These are phyloP conservation scores for Xylona heveae DNA, from an alignment of 495 filamentous ascomycete species.

Conservation along the genomic window DNA sequence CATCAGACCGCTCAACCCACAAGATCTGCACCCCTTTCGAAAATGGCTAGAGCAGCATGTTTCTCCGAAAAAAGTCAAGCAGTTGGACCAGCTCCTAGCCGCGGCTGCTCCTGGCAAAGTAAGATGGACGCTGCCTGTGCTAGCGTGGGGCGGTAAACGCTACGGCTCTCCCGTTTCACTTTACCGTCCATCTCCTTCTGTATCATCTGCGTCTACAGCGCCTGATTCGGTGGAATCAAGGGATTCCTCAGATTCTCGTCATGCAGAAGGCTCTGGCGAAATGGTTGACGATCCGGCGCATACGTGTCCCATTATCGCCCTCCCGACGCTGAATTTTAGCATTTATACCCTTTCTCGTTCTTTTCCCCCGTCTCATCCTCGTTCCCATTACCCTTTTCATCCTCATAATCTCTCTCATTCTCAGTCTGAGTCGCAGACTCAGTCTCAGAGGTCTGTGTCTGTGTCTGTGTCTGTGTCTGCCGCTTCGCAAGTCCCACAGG, in stretches of 20 bases:
- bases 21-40: conserved; percentile 25
- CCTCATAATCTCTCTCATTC: no score
- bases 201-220: no score
- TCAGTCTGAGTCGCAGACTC: no score
- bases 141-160: conserved; percentile 18
- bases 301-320: conserved; percentile 13
- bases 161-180: conserved; percentile 5
- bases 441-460: no score
- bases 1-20: conserved; percentile 26
- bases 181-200: not conserved
- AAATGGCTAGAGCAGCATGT: conserved; percentile 11
- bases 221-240: not conserved
- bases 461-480: no score
- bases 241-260: not conserved
- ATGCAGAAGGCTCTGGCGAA: conserved; percentile 1
- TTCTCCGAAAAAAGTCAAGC: conserved; percentile 6
- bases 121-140: conserved; percentile 29
- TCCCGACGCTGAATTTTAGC: conserved; percentile 33
- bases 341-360: no score
- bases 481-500: no score
- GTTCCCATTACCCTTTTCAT: no score
- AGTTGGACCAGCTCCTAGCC: conserved; percentile 16
- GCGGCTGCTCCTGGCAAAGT: conserved; percentile 26
- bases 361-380: no score
- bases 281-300: conserved; percentile 1